These are phyloP conservation scores for Triticum monococcum DNA, from an alignment of 176 grass and related monocot genomes.

Conservation along the genomic window DNA sequence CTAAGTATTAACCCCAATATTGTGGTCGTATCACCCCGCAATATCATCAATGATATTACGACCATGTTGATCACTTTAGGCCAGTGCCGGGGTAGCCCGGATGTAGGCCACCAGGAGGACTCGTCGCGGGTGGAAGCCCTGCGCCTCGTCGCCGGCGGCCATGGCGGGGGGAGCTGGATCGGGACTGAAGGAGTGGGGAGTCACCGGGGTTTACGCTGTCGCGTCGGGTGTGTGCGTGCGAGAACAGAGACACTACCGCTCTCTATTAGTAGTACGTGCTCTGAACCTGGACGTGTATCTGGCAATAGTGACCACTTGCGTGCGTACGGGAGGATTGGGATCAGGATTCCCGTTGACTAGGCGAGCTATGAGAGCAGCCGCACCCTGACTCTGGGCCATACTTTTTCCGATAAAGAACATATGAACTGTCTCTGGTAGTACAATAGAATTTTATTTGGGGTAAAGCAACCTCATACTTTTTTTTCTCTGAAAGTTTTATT, in stretches of 20 bases:
- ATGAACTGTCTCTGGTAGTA: too few species aligned
- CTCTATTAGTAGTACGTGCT: slow-evolving; percentile 6
- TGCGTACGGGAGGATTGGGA: too few species aligned
- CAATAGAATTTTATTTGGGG: neutral
- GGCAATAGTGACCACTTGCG: neutral
- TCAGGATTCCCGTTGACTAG: neutral
- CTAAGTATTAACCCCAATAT: too few species aligned
- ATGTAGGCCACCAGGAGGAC: too few species aligned
- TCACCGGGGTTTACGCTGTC: neutral
- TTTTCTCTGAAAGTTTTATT: too few species aligned
- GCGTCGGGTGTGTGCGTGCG: neutral
- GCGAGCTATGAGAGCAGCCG: neutral
- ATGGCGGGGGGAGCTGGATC: neutral
- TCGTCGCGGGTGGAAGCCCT: too few species aligned
- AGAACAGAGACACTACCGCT: neutral
- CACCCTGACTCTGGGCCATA: neutral
- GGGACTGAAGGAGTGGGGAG: neutral
- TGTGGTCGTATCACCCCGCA: too few species aligned
- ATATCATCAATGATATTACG: too few species aligned
- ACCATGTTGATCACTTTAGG: too few species aligned
- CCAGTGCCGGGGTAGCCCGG: too few species aligned
- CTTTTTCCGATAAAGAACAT: neutral
- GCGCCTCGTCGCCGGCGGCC: too few species aligned
- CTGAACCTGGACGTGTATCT: slow-evolving; percentile 51
- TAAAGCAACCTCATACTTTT: too few species aligned